A percentile compares a stretch with the other conserved stretches of the same genome.
Evolutionary conservation across 2,329 filamentous ascomycete genomes (phyloP).

Genomic region (Botrytis medusae): DNA sequence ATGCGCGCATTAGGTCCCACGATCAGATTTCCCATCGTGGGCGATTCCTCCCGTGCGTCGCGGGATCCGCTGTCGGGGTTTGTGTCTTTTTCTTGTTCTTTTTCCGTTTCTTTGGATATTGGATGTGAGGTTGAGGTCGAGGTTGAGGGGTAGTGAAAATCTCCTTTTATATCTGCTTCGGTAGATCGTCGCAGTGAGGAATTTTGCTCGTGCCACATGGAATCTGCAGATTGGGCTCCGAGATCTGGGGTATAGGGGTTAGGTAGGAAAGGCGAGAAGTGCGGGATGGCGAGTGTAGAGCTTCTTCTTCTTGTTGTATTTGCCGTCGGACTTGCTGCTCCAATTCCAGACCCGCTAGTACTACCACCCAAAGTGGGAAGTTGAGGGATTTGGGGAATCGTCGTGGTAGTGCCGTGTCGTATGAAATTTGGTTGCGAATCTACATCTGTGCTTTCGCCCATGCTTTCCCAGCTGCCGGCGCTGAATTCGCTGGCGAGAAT

Average conservation of each 20-base stretch:
- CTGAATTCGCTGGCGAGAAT: constrained; percentile 6
- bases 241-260: not conserved
- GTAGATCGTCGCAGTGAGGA: constrained; percentile 22
- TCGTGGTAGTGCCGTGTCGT: constrained; percentile 1
- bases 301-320: not conserved
- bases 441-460: not conserved
- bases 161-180: constrained; percentile 25
- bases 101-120: too few relatives aligned
- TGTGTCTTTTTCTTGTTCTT: not conserved
- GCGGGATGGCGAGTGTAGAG: constrained; percentile 5
- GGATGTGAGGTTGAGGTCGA: not conserved
- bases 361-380: not conserved
- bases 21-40: constrained; percentile 19
- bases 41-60: constrained; percentile 8
- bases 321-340: not conserved
- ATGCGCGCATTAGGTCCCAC: constrained; percentile 27
- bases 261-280: not conserved
- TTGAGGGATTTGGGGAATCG: not conserved
- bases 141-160: not conserved
- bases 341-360: not conserved
- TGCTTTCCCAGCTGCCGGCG: constrained; percentile 18
- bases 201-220: not conserved
- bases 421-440: constrained; percentile 23
- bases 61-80: not conserved
- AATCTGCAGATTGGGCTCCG: not conserved